These are phyloP conservation scores for Ascosphaera apis DNA, from an alignment of 2,329 filamentous ascomycete genomes.

Conservation along the genomic window DNA sequence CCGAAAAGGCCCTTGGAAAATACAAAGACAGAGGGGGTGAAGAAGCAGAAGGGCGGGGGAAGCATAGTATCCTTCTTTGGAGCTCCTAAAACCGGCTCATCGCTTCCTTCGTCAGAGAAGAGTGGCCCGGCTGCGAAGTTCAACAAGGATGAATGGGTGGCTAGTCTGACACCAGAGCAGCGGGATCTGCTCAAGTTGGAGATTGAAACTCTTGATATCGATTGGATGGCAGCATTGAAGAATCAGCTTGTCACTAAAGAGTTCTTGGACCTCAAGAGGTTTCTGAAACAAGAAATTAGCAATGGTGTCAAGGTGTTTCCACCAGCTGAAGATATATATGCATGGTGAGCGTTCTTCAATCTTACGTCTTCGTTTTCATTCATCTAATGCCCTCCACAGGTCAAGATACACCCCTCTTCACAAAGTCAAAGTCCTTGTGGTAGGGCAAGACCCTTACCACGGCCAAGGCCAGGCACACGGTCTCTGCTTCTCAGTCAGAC, in stretches of 20 bases:
- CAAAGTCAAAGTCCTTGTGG: constrained; percentile 73
- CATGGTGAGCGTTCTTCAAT: constrained; percentile 39
- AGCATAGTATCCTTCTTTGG: constrained; percentile 83
- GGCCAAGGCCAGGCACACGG: constrained; percentile 90
- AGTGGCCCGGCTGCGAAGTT: constrained; percentile 31
- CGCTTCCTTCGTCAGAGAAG: constrained; percentile 5
- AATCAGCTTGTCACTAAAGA: constrained; percentile 58
- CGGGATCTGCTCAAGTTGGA: constrained; percentile 63
- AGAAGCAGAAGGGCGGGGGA: constrained; percentile 50
- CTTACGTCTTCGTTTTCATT: no score
- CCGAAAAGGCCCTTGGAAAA: background rate
- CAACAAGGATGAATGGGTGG: constrained; percentile 79
- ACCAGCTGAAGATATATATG: constrained; percentile 73
- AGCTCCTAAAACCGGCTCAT: constrained; percentile 31
- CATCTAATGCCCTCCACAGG: constrained; percentile 29
- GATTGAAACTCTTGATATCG: constrained; percentile 76
- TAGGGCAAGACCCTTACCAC: constrained; percentile 96
- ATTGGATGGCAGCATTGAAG: constrained; percentile 74
- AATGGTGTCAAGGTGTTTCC: constrained; percentile 64
- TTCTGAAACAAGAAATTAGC: constrained; percentile 55
- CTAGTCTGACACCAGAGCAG: constrained; percentile 56
- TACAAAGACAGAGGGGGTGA: constrained; percentile 12
- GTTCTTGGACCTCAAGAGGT: constrained; percentile 73
- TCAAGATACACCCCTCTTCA: constrained; percentile 77
- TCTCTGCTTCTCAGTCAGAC: constrained; percentile 80